A percentile compares a stretch with the other conserved stretches of the same genome.
Evolutionary conservation across 2,329 filamentous ascomycete genomes (phyloP).

Genomic region (Hymenoscyphus infarciens): DNA sequence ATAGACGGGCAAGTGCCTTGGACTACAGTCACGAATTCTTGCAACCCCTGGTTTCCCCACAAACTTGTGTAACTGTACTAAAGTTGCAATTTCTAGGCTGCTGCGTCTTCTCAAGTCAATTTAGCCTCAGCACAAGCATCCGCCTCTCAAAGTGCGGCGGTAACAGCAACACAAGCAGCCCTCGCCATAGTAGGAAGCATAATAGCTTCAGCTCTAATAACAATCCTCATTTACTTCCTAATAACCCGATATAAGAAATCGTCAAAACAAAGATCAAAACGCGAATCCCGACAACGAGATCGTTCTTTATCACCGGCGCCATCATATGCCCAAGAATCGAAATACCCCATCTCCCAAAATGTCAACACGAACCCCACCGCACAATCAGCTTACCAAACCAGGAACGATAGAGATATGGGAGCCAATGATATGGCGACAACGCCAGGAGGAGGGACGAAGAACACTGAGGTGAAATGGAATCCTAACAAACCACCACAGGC

Average conservation of each 20-base stretch:
- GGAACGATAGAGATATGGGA: neutral
- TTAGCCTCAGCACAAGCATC: conserved; percentile 21
- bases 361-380: conserved; percentile 21
- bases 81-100: conserved; percentile 20
- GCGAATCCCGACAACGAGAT: conserved; percentile 2
- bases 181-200: conserved; percentile 43
- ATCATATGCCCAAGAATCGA: conserved; percentile 21
- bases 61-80: neutral
- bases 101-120: conserved; percentile 24
- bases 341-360: conserved; percentile 24
- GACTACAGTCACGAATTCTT: too few relatives aligned
- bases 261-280: conserved; percentile 14
- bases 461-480: conserved; percentile 30
- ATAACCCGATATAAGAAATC: conserved; percentile 35
- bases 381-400: conserved; percentile 13
- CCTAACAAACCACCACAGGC: conserved; percentile 27
- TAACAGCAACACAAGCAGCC: conserved; percentile 42
- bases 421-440: conserved; percentile 11
- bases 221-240: conserved; percentile 38
- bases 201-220: conserved; percentile 41
- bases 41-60: too few relatives aligned
- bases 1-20: too few relatives aligned
- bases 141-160: conserved; percentile 37
- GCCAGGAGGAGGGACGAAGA: conserved; percentile 5
- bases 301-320: conserved; percentile 10